A percentile compares a stretch with the other conserved stretches of the same genome.
phyloP scores from a whole-genome alignment of 768 basidiomycete species.

The Cystobasidiopsis lactophilus region DNA sequence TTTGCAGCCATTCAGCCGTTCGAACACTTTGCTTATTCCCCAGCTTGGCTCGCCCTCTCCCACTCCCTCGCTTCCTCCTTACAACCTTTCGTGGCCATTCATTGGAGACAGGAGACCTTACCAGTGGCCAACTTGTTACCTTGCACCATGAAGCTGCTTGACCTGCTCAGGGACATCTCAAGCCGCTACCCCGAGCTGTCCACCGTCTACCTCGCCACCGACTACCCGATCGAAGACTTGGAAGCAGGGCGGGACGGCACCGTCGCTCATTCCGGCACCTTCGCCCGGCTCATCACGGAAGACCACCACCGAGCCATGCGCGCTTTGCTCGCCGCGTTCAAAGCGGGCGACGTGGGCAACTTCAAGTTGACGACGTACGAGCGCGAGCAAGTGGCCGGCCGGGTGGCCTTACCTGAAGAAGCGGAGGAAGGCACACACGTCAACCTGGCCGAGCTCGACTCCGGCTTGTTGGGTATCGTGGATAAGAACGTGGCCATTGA shows the following conservation, averaged over 20 bases:
- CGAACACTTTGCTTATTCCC: conserved; percentile 30
- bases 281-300: conserved; percentile 26
- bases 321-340: conserved; percentile 31
- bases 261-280: conserved; percentile 30
- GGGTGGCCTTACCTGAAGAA: neutral
- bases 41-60: conserved; percentile 29
- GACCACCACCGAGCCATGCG: conserved; percentile 32
- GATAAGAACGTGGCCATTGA: conserved; percentile 36
- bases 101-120: conserved; percentile 40
- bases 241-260: conserved; percentile 11
- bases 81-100: conserved; percentile 32
- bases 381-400: conserved; percentile 22
- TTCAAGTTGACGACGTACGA: conserved; percentile 32
- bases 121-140: conserved; percentile 27
- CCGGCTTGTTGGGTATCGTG: conserved; percentile 35
- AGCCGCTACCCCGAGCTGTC: conserved; percentile 20
- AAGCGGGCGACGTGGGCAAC: conserved; percentile 24
- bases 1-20: conserved; percentile 5
- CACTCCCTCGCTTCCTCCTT: conserved; percentile 24
- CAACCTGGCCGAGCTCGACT: conserved; percentile 24
- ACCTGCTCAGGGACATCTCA: conserved; percentile 24
- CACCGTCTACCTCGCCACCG: conserved; percentile 38
- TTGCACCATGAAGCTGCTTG: conserved; percentile 35
- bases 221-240: conserved; percentile 29
- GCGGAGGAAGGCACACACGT: conserved; percentile 1